These are phyloP conservation scores for Fusarium musae DNA, from an alignment of 2,329 filamentous ascomycete species.

Conservation along the genomic window DNA sequence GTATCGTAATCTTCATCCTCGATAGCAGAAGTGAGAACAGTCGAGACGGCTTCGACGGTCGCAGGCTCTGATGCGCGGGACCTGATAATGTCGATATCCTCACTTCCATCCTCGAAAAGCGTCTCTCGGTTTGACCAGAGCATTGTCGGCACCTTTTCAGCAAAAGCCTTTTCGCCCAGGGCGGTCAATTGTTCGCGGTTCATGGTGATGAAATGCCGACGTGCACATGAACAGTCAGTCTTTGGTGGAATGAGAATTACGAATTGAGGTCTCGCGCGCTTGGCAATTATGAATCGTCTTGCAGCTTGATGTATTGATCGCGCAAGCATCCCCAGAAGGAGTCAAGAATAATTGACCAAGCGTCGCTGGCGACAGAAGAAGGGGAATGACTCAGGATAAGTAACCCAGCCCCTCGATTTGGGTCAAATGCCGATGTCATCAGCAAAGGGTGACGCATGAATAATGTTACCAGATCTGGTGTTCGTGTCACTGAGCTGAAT, in stretches of 20 bases:
- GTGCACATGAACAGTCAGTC: too few relatives aligned
- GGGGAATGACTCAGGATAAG: not conserved
- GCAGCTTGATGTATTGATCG: not conserved
- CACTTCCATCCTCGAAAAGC: not conserved
- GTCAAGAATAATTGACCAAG: accelerated
- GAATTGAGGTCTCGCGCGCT: not conserved
- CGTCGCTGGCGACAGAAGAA: not conserved
- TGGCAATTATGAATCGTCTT: not conserved
- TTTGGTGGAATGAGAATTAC: too few relatives aligned
- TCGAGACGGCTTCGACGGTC: not conserved
- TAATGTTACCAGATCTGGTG: not conserved
- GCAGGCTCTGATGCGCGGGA: not conserved
- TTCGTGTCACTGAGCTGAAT: not conserved
- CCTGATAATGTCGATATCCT: not conserved
- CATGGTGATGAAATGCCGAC: not conserved
- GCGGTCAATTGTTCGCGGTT: not conserved
- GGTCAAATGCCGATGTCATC: not conserved
- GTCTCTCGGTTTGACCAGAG: not conserved
- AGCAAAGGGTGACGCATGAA: not conserved
- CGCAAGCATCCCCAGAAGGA: not conserved
- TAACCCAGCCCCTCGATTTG: not conserved
- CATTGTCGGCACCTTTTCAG: not conserved
- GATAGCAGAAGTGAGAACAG: not conserved
- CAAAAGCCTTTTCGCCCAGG: not conserved
- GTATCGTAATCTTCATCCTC: not conserved